Evolutionary conservation across 805 yeast species (phyloP).

Genomic region (Lachancea nothofagi): DNA sequence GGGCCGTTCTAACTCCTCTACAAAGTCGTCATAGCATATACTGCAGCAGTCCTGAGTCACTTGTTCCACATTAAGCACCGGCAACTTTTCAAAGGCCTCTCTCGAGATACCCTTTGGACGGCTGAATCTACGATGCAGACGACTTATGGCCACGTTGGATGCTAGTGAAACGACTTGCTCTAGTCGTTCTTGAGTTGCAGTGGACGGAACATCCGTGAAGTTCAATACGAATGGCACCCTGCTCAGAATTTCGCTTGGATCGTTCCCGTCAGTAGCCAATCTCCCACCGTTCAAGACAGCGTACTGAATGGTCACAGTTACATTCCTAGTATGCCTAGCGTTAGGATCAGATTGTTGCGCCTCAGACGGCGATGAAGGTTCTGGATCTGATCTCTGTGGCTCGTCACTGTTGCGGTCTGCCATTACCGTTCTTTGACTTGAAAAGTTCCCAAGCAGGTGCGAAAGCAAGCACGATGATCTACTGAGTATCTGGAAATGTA

Average conservation of each 20-base stretch:
- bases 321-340: slow-evolving; percentile 19
- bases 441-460: neutral
- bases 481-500: no score
- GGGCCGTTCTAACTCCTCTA: slow-evolving; percentile 22
- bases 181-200: slow-evolving; percentile 53
- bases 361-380: neutral
- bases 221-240: slow-evolving; percentile 42
- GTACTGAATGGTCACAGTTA: slow-evolving; percentile 30
- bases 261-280: slow-evolving; percentile 2
- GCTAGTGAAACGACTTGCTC: slow-evolving; percentile 61
- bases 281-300: slow-evolving; percentile 20
- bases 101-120: slow-evolving; percentile 48
- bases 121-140: slow-evolving; percentile 47
- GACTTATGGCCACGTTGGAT: slow-evolving; percentile 62
- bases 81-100: slow-evolving; percentile 48
- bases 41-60: slow-evolving; percentile 44
- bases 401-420: neutral
- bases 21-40: slow-evolving; percentile 57
- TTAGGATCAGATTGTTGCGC: neutral
- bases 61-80: slow-evolving; percentile 32
- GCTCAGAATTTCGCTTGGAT: neutral
- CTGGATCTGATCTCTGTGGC: slow-evolving; percentile 2
- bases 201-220: slow-evolving; percentile 59
- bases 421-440: neutral
- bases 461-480: no score